Conservation (phyloP, 2,329 filamentous ascomycete species). For the Neonectria sp. region DNA sequence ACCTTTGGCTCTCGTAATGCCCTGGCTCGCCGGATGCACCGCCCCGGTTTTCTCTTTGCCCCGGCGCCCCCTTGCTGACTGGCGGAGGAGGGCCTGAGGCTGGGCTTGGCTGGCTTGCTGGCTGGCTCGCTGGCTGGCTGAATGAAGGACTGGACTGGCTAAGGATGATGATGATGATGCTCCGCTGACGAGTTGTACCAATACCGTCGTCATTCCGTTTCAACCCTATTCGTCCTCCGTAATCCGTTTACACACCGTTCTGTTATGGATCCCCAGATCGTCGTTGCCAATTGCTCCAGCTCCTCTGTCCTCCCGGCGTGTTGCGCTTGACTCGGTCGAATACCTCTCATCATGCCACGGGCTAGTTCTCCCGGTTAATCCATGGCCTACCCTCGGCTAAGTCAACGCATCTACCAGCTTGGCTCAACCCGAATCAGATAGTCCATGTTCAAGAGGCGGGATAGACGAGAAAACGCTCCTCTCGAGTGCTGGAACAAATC, state of each 20-base stretch:
- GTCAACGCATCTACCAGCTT: slow-evolving; percentile 38
- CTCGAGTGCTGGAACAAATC: background rate
- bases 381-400: slow-evolving; percentile 50
- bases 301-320: background rate
- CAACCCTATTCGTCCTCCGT: slow-evolving; percentile 8
- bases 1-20: background rate
- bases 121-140: background rate
- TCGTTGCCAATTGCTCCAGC: background rate
- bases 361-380: slow-evolving; percentile 47
- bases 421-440: slow-evolving; percentile 1
- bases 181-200: background rate
- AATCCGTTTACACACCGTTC: background rate
- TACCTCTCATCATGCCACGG: background rate
- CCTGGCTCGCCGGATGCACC: background rate
- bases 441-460: background rate
- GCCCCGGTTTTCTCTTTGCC: slow-evolving; percentile 14
- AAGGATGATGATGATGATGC: background rate
- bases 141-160: background rate
- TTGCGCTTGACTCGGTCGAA: slow-evolving; percentile 8
- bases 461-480: background rate
- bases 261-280: background rate
- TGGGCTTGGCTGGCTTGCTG: background rate
- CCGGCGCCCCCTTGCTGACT: slow-evolving; percentile 15
- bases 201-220: slow-evolving; percentile 27
- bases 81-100: background rate